A percentile compares a stretch with the other conserved stretches of the same genome.
These are phyloP conservation scores for Thinopyrum obtusiflorum DNA, from an alignment of 202 grass and related monocot species.

Conservation along the genomic window DNA sequence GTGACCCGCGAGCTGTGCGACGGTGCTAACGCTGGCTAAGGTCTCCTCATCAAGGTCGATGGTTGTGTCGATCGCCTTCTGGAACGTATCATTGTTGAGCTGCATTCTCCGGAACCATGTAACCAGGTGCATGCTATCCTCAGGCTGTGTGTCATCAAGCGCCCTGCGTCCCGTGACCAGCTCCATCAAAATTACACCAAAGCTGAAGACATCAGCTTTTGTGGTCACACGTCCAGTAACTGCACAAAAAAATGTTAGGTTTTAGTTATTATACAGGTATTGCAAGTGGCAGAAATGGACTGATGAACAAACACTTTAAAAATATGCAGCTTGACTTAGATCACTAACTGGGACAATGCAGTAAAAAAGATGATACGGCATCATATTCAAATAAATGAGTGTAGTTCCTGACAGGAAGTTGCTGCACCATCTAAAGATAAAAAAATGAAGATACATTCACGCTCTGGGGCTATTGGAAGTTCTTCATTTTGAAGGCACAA, in stretches of 20 bases:
- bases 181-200: slow-evolving; percentile 97
- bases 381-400: not conserved
- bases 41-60: slow-evolving; percentile 82
- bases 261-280: not conserved
- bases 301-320: not conserved
- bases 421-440: not conserved
- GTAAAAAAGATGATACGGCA: not conserved
- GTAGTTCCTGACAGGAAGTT: not conserved
- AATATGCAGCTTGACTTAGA: slow-evolving; percentile 4
- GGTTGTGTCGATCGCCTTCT: slow-evolving; percentile 58
- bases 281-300: not conserved
- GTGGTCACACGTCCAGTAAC: slow-evolving; percentile 95
- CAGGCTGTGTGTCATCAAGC: slow-evolving; percentile 74
- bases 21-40: slow-evolving; percentile 69
- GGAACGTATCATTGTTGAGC: slow-evolving; percentile 69
- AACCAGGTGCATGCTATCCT: slow-evolving; percentile 93
- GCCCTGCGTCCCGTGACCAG: slow-evolving; percentile 86
- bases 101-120: slow-evolving; percentile 95
- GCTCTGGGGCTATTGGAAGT: not conserved
- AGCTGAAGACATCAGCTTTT: slow-evolving; percentile 96
- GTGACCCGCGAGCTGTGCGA: slow-evolving; percentile 84
- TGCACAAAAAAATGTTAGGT: slow-evolving; percentile 31
- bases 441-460: not conserved
- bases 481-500: not conserved
- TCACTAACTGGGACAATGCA: not conserved